These are phyloP conservation scores for Pycnococcus provasolii DNA, from an alignment of 139 green algal genomes.

Conservation along the genomic window DNA sequence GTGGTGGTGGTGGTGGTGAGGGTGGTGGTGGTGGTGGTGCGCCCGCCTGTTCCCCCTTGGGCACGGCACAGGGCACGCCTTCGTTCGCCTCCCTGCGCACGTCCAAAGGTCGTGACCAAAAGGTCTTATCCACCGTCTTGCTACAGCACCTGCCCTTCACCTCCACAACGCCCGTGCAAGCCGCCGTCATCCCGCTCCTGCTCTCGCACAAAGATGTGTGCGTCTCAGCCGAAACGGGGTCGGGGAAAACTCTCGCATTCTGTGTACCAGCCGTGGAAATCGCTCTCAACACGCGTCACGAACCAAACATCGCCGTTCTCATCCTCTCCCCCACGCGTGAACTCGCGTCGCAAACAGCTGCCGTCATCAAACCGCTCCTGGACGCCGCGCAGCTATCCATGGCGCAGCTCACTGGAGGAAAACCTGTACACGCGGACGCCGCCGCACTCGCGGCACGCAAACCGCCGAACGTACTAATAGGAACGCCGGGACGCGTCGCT, in stretches of 20 bases:
- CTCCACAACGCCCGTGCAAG: conserved; percentile 75
- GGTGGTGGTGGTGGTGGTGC: no score
- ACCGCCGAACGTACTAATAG: conserved; percentile 64
- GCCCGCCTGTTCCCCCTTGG: no score
- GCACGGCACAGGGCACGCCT: no score
- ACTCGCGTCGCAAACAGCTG: conserved; percentile 74
- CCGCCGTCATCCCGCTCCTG: conserved; percentile 80
- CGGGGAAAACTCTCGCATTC: conserved; percentile 93
- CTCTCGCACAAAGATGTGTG: conserved; percentile 84
- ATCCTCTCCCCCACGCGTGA: conserved; percentile 85
- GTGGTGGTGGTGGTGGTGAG: no score
- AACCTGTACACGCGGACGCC: background rate
- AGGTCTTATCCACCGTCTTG: background rate
- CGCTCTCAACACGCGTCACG: conserved; percentile 46
- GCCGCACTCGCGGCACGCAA: background rate
- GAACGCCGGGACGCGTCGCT: conserved; percentile 79
- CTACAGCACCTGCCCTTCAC: conserved; percentile 43
- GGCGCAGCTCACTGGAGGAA: conserved; percentile 31
- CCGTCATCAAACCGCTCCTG: conserved; percentile 66
- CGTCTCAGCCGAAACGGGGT: conserved; percentile 86
- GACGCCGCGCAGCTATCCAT: conserved; percentile 8
- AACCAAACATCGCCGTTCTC: conserved; percentile 70
- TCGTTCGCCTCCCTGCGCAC: no score
- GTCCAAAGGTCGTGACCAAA: no score
- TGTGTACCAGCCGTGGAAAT: conserved; percentile 83